Conservation (phyloP, 495 filamentous ascomycete genomes). For the Bacidia rubella region DNA sequence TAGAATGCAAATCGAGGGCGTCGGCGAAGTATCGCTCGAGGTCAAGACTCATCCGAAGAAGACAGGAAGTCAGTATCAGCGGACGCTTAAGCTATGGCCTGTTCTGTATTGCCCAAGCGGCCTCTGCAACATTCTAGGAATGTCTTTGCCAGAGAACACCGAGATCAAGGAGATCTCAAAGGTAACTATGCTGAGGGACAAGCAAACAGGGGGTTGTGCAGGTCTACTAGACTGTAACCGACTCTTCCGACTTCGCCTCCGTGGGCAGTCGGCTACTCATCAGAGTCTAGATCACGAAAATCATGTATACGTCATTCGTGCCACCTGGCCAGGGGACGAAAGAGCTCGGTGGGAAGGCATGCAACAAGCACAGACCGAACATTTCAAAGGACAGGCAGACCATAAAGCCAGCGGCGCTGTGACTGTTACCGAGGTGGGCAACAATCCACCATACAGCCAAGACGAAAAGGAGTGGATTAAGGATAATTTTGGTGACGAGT, state of each 20-base stretch:
- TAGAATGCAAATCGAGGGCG: slow-evolving; percentile 2
- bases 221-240: slow-evolving; percentile 5
- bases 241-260: slow-evolving; percentile 8
- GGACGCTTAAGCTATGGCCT: slow-evolving; percentile 7
- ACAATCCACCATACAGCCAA: slow-evolving; percentile 3
- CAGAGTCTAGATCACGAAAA: slow-evolving; percentile 6
- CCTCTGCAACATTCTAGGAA: slow-evolving; percentile 14
- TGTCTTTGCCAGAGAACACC: background rate
- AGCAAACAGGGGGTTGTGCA: background rate
- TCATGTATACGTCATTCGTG: slow-evolving; percentile 7
- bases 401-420: background rate
- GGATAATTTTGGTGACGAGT: slow-evolving; percentile 19
- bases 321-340: slow-evolving; percentile 10
- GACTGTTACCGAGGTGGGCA: background rate
- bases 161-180: too few relatives aligned
- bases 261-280: slow-evolving; percentile 4
- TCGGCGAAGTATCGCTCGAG: slow-evolving; percentile 13
- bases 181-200: background rate
- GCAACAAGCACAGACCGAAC: too few relatives aligned
- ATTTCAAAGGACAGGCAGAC: too few relatives aligned
- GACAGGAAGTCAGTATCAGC: background rate
- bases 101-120: slow-evolving; percentile 12
- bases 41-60: slow-evolving; percentile 6
- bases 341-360: slow-evolving; percentile 1
- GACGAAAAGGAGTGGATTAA: slow-evolving; percentile 22